Evolutionary conservation across 495 filamentous ascomycete genomes (phyloP).

Genomic region (Parmelia sp.): DNA sequence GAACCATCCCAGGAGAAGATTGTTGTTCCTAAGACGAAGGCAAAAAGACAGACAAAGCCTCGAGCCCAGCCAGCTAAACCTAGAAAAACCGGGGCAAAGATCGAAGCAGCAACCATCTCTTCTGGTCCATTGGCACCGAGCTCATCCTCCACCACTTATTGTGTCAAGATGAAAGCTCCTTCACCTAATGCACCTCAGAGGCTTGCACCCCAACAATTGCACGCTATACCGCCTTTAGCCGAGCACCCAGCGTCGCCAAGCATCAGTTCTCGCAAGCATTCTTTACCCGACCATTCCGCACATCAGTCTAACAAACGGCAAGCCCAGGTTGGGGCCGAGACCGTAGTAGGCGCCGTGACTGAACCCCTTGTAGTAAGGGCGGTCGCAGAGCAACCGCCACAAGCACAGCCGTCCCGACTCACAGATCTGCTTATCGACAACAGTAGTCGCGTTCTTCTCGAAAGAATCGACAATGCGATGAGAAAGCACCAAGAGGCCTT

Average conservation of each 20-base stretch:
- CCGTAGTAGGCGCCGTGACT: not conserved
- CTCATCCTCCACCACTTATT: not conserved
- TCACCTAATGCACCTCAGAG: conserved; percentile 7
- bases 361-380: not conserved
- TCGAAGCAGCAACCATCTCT: not conserved
- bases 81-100: not conserved
- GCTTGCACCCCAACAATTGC: not conserved
- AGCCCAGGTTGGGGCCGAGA: not conserved
- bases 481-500: conserved; percentile 22
- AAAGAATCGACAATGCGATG: conserved; percentile 17
- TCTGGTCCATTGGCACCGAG: conserved; percentile 1
- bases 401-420: not conserved
- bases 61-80: conserved; percentile 5
- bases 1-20: not conserved
- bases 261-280: conserved; percentile 4
- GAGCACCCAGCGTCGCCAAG: not conserved
- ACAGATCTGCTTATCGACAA: not conserved
- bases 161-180: not conserved
- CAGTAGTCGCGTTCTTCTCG: conserved; percentile 14
- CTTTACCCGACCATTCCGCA: not conserved
- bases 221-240: not conserved
- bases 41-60: conserved; percentile 3
- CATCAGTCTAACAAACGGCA: conserved; percentile 10
- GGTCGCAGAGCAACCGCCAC: not conserved
- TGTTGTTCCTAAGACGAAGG: conserved; percentile 9